Percentiles rank a stretch among this genome's conserved stretches.
Evolutionary conservation across 768 basidiomycete species (phyloP).

Genomic region (Neoboletus brunneissimus): DNA sequence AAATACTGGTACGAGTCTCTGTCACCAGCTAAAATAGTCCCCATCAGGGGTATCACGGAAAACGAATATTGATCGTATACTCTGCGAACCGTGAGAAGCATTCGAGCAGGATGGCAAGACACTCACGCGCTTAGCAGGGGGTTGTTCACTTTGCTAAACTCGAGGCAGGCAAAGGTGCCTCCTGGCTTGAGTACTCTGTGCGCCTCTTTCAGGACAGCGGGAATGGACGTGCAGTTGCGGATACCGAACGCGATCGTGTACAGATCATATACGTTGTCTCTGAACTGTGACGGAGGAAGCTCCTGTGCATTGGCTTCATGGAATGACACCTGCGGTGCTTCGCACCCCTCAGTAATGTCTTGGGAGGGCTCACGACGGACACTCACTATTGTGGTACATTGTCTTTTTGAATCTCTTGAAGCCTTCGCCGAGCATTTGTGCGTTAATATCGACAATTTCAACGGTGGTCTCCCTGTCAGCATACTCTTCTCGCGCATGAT

Average conservation of each 20-base stretch:
- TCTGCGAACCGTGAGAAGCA: slow-evolving; percentile 40
- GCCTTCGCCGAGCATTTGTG: slow-evolving; percentile 93
- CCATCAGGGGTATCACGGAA: slow-evolving; percentile 88
- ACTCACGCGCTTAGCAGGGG: slow-evolving; percentile 83
- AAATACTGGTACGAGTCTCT: slow-evolving; percentile 95
- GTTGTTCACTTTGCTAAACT: slow-evolving; percentile 91
- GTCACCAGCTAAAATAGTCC: slow-evolving; percentile 96
- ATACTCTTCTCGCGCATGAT: slow-evolving; percentile 84
- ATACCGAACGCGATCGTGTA: slow-evolving; percentile 99
- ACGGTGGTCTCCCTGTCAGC: slow-evolving; percentile 88
- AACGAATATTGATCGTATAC: slow-evolving; percentile 96
- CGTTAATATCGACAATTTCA: slow-evolving; percentile 91
- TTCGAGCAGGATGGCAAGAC: background rate
- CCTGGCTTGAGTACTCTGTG: slow-evolving; percentile 95
- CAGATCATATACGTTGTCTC: slow-evolving; percentile 83
- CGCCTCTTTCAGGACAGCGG: slow-evolving; percentile 84
- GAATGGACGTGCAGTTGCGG: slow-evolving; percentile 92
- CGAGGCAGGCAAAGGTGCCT: slow-evolving; percentile 91
- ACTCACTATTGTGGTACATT: slow-evolving; percentile 95
- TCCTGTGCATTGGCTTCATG: slow-evolving; percentile 91
- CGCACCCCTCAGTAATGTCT: slow-evolving; percentile 1
- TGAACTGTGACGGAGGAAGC: slow-evolving; percentile 63
- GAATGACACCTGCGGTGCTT: slow-evolving; percentile 92
- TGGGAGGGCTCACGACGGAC: background rate
- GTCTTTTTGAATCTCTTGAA: slow-evolving; percentile 89